Base-by-base conservation (phyloP, 139 green algal genomes). In the Microglena sp. region DNA sequence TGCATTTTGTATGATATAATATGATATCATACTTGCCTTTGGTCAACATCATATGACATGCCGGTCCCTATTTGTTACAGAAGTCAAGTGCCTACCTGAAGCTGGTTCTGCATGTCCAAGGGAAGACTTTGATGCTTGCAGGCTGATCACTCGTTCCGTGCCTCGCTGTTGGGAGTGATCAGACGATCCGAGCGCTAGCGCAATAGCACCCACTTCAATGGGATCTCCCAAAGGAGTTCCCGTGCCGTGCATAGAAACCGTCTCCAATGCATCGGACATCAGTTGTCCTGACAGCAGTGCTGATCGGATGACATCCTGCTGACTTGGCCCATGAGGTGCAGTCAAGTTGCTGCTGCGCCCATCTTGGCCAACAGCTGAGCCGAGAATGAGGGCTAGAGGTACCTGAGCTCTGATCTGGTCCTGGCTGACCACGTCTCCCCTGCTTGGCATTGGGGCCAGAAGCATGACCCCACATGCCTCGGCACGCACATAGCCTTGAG, bases 361-460 rank as follows among this genome's bases (percentile, higher is more conserved):
- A 68, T 96, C 90, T 77, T 96, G 90, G 74, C 94, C 94, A 26
- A 95, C 88, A 0, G 79, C 75, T 1, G 83, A 83, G 26, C 82
- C 89, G 1, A 56, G 27, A n/a, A 94, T 43, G 1, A 87, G 33
- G 4, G 75, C 77, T 7, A 81, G 33, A 4, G 55, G 55, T 62
- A 15, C 7, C 55, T 43, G 21, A 45, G 28, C 27, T 21, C 22
- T 57, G 18, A 28, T 18, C 31, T 60, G 7, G 21, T 8, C 8
- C 53, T 18, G n/a, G 7, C 31, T 24, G 24, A 8, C 6, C 53
- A 60, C 53, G 24, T 60, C 24, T 15, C n/a, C 53, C 18, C 6
- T 18, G 40, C 11, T 50, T 18, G 40, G 40, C 11, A 11, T 6
- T 44, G 43, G 31, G 5, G 27, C 11, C 21, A 59, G 27, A 40